Base-by-base conservation (phyloP, 495 filamentous ascomycete genomes). In the Penicillium herquei region DNA sequence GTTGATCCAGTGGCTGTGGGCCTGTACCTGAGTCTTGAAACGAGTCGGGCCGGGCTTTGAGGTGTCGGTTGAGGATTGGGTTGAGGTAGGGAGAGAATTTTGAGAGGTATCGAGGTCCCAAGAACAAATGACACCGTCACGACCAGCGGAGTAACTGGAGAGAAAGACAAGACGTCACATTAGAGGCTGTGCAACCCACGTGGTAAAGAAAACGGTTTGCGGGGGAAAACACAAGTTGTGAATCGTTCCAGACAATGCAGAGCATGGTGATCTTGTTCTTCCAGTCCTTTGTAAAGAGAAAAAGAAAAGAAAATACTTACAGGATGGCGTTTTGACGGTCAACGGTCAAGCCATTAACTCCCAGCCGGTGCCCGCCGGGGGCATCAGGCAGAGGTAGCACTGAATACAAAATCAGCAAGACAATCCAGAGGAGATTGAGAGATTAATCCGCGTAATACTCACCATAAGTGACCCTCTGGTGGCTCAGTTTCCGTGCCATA, bases 1-100 rank as follows among this genome's bases (percentile, higher is more conserved):
- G 67, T 98, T 98, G 69, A 98, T 88, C 94, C 94, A 98, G 71
- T 98, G 93, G 30, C 92, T 98, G 69, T 98, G 94, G 11, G 94
- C 95, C 65, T 97, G 92, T n/a, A 92, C 89, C 70, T 96, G 92
- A 45, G 87, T 82, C 54, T 90, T 86, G 70, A 93, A 93, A n/a
- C 80, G 81, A 34, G 91, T 90, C 21, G 66, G 58, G 43, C 52
- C 57, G 10, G 72, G 63, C 51, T 66, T 61, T 49, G 58, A 51
- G n/a, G 35, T 57, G 56, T 63, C 56, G 52, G 66, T 9, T 66
- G 76, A 49, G 30, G 53, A 54, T 65, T 67, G 55, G 67, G 74
- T 51, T 65, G 67, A 63, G 32, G 72, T 61, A 16, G 73, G 64
- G 4, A 74, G 72, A 6, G 68, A 61, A 16, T 69, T 58, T 10